phyloP scores from a whole-genome alignment of 345 rosid species.

The Melastoma malabathricum region DNA sequence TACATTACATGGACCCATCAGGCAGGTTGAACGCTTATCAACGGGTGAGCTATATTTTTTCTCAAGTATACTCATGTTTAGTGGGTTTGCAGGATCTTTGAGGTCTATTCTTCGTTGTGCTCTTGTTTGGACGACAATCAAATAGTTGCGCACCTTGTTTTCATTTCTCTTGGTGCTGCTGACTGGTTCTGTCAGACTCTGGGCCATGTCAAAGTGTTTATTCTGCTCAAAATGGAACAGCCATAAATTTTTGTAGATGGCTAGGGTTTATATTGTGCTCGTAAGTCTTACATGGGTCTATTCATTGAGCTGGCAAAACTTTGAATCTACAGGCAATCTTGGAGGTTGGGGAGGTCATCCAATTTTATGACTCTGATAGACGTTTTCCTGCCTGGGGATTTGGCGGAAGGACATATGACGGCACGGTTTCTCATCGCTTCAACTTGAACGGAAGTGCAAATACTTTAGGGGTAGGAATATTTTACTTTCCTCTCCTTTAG shows the following conservation, averaged over 20 bases:
- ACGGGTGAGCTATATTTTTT: slow-evolving; percentile 21
- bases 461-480: slow-evolving; percentile 42
- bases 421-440: slow-evolving; percentile 64
- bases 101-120: too few relatives aligned
- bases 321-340: slow-evolving; percentile 46
- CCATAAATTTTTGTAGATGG: too few relatives aligned
- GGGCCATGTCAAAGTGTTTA: too few relatives aligned
- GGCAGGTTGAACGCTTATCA: slow-evolving; percentile 77
- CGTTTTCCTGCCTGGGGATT: slow-evolving; percentile 86
- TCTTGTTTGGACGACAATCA: too few relatives aligned
- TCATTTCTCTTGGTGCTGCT: too few relatives aligned
- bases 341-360: slow-evolving; percentile 79
- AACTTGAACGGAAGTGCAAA: slow-evolving; percentile 50
- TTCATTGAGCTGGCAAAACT: not conserved
- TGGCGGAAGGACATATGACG: slow-evolving; percentile 53
- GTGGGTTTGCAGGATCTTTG: too few relatives aligned
- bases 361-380: slow-evolving; percentile 73
- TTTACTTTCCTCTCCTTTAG: not conserved
- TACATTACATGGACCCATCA: slow-evolving; percentile 76
- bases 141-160: too few relatives aligned
- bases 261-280: too few relatives aligned
- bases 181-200: too few relatives aligned
- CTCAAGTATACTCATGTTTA: not conserved
- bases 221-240: too few relatives aligned
- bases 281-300: too few relatives aligned